Evolutionary conservation across 169 alveolate genomes (phyloP), one percentile per base, ranked within the genome.

Genomic region (Ophryocystis elektroscirrha): DNA sequence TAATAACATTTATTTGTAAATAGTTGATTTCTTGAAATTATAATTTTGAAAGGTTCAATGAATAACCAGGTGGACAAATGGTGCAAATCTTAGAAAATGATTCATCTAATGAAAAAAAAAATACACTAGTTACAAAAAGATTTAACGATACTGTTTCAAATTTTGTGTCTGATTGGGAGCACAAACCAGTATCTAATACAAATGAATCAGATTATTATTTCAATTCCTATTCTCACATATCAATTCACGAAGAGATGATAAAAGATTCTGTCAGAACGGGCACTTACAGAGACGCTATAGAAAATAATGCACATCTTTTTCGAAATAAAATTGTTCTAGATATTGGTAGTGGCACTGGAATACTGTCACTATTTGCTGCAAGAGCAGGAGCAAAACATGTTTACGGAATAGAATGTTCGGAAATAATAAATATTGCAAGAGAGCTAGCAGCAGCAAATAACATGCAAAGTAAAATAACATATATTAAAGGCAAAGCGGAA

Each of bases 271-370:
- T 12, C n/a, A 1, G 6, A 5, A 36, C 64, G 52, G 77, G 71
- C 29, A 51, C 90, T n/a, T 87, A 84, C 57, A 75, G 62, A 61
- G 76, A 78, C 25, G 96, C 99, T 1, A 89, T 93, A 23, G 47
- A 80, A 65, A 63, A 76, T 43, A 91, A 89, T 66, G 69, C 71
- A 16, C 89, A 84, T 45, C 67, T 86, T 35, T 88, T 93, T 64
- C 69, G 79, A 53, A 94, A 73, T 53, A 90, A 89, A 64, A 72
- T 87, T 7, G 99, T 93, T 2, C 61, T 93, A 22, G 99, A 93
- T 67, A 78, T 93, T 2, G 98, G 98, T 9, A 76, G 96, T 47
- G 99, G 99, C 2, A 91, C 97, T 4, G 99, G 98, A 6, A 90
- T 93, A 35, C 71, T 93, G 24, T 73, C 89, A 18, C 76, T 89